These are phyloP conservation scores for Daldinia sp. DNA, from an alignment of 2,329 filamentous ascomycete genomes.

Conservation along the genomic window DNA sequence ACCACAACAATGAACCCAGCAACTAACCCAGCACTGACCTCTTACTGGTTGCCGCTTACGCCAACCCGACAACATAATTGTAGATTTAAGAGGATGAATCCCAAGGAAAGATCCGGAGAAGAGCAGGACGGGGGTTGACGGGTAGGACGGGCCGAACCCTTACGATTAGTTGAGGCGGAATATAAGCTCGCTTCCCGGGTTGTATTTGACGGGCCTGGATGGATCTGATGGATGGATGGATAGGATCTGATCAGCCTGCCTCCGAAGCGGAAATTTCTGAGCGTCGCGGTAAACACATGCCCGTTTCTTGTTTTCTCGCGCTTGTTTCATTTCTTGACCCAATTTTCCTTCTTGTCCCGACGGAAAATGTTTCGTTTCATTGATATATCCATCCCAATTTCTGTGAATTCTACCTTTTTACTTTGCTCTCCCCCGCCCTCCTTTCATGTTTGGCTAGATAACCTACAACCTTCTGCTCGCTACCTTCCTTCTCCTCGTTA, in stretches of 20 bases:
- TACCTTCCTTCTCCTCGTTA: conserved; percentile 17
- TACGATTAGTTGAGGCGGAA: conserved; percentile 41
- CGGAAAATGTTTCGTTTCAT: conserved; percentile 43
- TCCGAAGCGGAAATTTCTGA: conserved; percentile 36
- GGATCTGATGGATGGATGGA: conserved; percentile 40
- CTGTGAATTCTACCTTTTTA: conserved; percentile 39
- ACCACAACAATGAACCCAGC: conserved; percentile 32
- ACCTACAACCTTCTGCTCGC: conserved; percentile 25
- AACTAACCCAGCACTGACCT: conserved; percentile 39
- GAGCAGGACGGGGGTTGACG: conserved; percentile 28
- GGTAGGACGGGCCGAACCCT: conserved; percentile 42
- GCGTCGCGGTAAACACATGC: conserved; percentile 39
- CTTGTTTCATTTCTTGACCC: conserved; percentile 41
- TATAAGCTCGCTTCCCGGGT: conserved; percentile 40
- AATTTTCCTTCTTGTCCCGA: conserved; percentile 31
- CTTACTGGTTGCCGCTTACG: conserved; percentile 39
- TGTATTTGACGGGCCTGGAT: conserved; percentile 38
- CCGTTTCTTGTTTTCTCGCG: conserved; percentile 42
- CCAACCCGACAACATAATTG: conserved; percentile 39
- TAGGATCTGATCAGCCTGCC: conserved; percentile 39
- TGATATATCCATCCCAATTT: conserved; percentile 42
- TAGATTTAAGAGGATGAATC: conserved; percentile 34
- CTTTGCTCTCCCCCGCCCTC: conserved; percentile 29
- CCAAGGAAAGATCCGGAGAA: conserved; percentile 27
- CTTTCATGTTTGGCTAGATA: conserved; percentile 22